phyloP scores from a whole-genome alignment of 331 rosid species.

The Phaseolus coccineus region DNA sequence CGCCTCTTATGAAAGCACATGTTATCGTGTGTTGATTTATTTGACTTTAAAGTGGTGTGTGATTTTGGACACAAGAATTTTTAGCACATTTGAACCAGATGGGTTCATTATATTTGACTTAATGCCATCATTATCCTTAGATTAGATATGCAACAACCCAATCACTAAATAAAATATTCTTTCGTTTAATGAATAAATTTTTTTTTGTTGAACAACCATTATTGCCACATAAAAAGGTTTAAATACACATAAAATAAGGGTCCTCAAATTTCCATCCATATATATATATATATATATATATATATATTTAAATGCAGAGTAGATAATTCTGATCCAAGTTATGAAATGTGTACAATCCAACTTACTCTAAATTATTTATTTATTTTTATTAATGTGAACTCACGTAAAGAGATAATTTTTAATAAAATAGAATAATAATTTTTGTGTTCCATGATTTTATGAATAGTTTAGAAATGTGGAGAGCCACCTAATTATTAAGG shows the following conservation, averaged over 20 bases:
- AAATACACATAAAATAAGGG: not conserved
- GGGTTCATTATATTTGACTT: not conserved
- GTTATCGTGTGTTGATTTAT: not conserved
- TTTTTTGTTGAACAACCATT: not conserved
- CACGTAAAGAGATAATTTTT: too few species aligned
- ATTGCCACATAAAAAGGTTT: not conserved
- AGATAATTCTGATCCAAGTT: too few species aligned
- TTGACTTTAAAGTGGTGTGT: slow-evolving; percentile 6
- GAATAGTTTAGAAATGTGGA: not conserved
- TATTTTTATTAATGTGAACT: too few species aligned
- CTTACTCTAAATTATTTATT: too few species aligned
- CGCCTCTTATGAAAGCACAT: not conserved
- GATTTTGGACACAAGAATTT: not conserved
- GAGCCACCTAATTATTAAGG: not conserved
- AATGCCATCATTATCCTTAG: not conserved
- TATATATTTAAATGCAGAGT: not conserved
- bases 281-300: not conserved
- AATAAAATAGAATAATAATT: too few species aligned
- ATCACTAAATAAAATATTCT: not conserved
- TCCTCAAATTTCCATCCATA: not conserved
- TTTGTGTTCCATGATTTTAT: not conserved
- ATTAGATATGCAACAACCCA: not conserved
- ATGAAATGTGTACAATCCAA: too few species aligned
- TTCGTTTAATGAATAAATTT: not conserved
- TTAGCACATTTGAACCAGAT: not conserved